phyloP scores from a whole-genome alignment of 2,329 filamentous ascomycete genomes.

The Colletotrichum sp. region DNA sequence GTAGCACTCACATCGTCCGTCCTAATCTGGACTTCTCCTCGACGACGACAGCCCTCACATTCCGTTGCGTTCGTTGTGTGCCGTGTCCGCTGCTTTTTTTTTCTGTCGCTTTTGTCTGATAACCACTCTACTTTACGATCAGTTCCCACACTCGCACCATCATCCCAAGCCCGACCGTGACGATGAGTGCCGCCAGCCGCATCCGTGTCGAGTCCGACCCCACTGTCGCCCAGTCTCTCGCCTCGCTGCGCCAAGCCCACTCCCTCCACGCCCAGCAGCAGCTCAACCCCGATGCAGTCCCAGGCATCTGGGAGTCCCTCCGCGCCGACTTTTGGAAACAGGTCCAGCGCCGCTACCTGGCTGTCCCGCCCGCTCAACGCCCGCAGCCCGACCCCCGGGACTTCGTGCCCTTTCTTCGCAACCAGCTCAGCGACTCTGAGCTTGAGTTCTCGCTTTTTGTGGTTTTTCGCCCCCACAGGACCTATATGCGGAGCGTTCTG shows the following conservation, averaged over 20 bases:
- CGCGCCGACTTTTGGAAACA: neutral
- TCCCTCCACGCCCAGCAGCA: neutral
- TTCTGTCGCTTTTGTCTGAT: neutral
- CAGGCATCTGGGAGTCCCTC: neutral
- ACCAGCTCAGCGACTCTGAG: neutral
- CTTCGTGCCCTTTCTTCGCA: neutral
- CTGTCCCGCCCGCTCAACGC: neutral
- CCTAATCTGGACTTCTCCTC: neutral
- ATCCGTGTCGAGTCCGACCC: neutral
- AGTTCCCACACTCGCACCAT: neutral
- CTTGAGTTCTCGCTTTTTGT: neutral
- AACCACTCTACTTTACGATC: neutral
- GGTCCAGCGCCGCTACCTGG: neutral
- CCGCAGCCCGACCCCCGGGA: neutral
- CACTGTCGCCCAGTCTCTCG: neutral
- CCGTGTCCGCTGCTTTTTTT: neutral
- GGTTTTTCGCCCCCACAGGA: neutral
- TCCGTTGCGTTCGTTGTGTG: neutral
- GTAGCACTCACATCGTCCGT: neutral
- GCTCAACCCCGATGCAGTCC: neutral
- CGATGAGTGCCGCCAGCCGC: neutral
- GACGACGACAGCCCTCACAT: neutral
- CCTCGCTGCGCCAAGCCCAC: neutral
- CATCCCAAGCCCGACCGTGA: neutral
- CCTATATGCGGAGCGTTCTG: neutral